Conservation (phyloP, 169 alveolate species). For the Sarcocystis neurona region DNA sequence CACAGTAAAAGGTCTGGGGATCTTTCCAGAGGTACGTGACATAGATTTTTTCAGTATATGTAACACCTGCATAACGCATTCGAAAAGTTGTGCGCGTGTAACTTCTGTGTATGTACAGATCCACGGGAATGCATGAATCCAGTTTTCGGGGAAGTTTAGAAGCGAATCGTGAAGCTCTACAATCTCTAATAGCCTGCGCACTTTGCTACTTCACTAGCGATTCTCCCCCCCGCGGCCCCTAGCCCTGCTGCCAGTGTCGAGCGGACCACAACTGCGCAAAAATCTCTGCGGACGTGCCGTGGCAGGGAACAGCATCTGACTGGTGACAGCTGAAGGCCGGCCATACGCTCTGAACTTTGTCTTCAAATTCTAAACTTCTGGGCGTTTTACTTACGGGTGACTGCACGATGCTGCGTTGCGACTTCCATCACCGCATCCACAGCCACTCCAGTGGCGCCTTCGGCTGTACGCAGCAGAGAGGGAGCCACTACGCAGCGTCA, state of each 20-base stretch:
- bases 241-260: not conserved
- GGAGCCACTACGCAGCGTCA: not conserved
- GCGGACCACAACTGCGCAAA: not conserved
- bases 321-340: not conserved
- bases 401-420: not conserved
- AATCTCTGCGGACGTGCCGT: not conserved
- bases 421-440: not conserved
- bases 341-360: not conserved
- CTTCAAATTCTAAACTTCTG: not conserved
- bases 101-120: too few species aligned
- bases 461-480: constrained; percentile 1
- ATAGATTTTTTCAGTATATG: too few species aligned
- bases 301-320: not conserved
- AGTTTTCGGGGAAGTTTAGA: too few species aligned
- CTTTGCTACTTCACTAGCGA: too few species aligned
- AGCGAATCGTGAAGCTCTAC: too few species aligned
- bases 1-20: too few species aligned
- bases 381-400: not conserved
- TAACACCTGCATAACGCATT: too few species aligned
- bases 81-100: too few species aligned
- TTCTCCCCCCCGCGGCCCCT: not conserved
- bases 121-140: too few species aligned
- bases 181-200: too few species aligned
- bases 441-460: constrained; percentile 10
- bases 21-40: too few species aligned